Conservation (phyloP, 1,284 basidiomycete species). For the Phellinidium pouzarii region DNA sequence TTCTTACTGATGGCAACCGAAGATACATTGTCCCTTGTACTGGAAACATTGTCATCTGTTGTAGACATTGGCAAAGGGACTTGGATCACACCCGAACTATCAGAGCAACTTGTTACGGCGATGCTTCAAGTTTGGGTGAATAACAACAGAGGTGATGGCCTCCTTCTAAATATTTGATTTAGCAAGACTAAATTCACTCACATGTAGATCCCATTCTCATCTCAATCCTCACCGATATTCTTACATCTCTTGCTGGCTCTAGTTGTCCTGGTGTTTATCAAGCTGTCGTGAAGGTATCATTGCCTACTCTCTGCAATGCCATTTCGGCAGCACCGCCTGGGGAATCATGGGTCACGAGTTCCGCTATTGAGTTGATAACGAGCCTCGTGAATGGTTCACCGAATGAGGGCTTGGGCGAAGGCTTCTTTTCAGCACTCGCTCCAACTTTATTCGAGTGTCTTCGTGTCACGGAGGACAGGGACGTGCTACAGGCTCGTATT, state of each 20-base stretch:
- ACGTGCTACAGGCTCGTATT: conserved; percentile 67
- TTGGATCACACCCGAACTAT: conserved; percentile 62
- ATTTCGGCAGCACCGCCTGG: conserved; percentile 52
- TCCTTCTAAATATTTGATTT: neutral
- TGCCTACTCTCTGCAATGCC: conserved; percentile 65
- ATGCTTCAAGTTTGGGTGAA: conserved; percentile 77
- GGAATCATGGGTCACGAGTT: conserved; percentile 66
- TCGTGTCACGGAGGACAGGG: conserved; percentile 67
- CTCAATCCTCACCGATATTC: conserved; percentile 79
- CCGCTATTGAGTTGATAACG: conserved; percentile 77
- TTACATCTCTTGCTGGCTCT: conserved; percentile 63
- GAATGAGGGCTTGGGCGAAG: conserved; percentile 63
- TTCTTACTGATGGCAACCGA: conserved; percentile 77
- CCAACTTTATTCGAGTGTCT: conserved; percentile 70
- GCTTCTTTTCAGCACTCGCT: conserved; percentile 70
- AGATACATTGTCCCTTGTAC: conserved; percentile 84
- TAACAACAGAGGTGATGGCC: conserved; percentile 65
- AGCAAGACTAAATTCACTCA: neutral
- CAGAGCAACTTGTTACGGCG: conserved; percentile 55
- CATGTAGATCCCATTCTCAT: conserved; percentile 79
- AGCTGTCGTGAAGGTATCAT: conserved; percentile 62
- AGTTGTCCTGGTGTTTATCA: conserved; percentile 56
- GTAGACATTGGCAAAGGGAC: conserved; percentile 66
- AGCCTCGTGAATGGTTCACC: conserved; percentile 63
- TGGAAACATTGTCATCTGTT: conserved; percentile 80